These are phyloP conservation scores for Trichoderma oligosporum DNA, from an alignment of 2,329 filamentous ascomycete genomes.

Conservation along the genomic window DNA sequence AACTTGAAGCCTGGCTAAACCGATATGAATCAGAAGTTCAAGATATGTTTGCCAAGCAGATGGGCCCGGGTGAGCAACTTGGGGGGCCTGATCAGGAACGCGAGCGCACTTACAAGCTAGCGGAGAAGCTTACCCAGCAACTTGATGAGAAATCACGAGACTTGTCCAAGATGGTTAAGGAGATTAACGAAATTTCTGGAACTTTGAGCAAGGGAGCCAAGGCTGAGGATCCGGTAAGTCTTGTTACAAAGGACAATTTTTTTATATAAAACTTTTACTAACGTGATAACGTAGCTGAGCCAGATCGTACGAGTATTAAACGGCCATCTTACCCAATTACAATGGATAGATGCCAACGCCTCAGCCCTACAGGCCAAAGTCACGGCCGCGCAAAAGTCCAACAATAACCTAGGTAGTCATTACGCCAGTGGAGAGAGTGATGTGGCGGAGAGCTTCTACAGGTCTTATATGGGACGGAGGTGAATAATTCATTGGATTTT, in stretches of 20 bases:
- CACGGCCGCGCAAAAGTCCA: conserved; percentile 72
- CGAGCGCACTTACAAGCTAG: conserved; percentile 92
- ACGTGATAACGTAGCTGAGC: conserved; percentile 59
- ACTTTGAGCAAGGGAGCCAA: conserved; percentile 86
- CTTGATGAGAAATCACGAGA: conserved; percentile 93
- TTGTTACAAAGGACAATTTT: conserved; percentile 25
- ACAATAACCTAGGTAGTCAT: conserved; percentile 56
- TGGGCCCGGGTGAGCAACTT: conserved; percentile 70
- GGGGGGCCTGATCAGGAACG: conserved; percentile 92
- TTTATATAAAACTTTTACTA: not conserved
- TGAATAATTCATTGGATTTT: conserved; percentile 34
- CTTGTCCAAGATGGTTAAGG: conserved; percentile 92
- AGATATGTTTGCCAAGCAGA: conserved; percentile 75
- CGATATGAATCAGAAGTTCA: conserved; percentile 91
- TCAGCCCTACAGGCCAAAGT: conserved; percentile 80
- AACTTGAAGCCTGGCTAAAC: conserved; percentile 82
- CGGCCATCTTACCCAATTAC: conserved; percentile 83
- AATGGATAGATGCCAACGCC: conserved; percentile 88
- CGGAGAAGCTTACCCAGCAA: conserved; percentile 86
- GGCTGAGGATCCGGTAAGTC: conserved; percentile 77
- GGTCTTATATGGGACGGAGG: conserved; percentile 76
- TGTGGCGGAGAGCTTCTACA: conserved; percentile 84
- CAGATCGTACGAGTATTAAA: conserved; percentile 96
- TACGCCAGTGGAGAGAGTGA: conserved; percentile 61
- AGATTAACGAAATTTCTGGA: conserved; percentile 91